These are phyloP conservation scores for Trichoderma atrobrunneum DNA, from an alignment of 2,329 filamentous ascomycete genomes.

Conservation along the genomic window DNA sequence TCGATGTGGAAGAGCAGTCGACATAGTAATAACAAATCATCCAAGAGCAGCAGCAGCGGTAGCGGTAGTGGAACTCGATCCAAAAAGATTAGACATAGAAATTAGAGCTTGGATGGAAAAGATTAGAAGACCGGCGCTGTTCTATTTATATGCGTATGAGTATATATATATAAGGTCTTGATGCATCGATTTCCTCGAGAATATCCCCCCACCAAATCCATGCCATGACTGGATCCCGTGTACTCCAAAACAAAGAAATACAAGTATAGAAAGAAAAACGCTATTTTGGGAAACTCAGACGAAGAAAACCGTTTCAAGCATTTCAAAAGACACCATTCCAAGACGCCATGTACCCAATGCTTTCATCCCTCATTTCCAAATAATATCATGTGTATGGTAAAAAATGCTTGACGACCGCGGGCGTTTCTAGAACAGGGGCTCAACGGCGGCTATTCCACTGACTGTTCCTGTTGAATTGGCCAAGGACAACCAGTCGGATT, in stretches of 20 bases:
- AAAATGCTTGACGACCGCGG: background rate
- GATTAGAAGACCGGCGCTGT: background rate
- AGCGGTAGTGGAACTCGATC: background rate
- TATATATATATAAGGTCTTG: background rate
- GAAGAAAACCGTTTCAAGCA: background rate
- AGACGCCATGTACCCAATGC: background rate
- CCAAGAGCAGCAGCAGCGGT: background rate
- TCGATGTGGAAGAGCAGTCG: slow-evolving; percentile 32
- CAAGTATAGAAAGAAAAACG: background rate
- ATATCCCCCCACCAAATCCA: background rate
- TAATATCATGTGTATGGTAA: background rate
- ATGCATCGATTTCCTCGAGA: background rate
- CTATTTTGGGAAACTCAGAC: background rate
- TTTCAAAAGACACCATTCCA: background rate
- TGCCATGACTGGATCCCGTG: background rate
- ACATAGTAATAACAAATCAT: background rate
- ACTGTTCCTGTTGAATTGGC: background rate
- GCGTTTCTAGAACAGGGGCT: background rate
- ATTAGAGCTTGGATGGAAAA: background rate
- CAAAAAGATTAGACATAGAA: slow-evolving; percentile 14
- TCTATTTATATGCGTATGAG: background rate
- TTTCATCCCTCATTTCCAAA: background rate
- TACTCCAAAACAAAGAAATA: background rate
- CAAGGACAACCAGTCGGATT: background rate
- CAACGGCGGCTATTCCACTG: background rate